Evolutionary conservation across 1,139 yeast species (phyloP), one percentile per base, ranked within the genome.

Genomic region (Fermentozyma sake): DNA sequence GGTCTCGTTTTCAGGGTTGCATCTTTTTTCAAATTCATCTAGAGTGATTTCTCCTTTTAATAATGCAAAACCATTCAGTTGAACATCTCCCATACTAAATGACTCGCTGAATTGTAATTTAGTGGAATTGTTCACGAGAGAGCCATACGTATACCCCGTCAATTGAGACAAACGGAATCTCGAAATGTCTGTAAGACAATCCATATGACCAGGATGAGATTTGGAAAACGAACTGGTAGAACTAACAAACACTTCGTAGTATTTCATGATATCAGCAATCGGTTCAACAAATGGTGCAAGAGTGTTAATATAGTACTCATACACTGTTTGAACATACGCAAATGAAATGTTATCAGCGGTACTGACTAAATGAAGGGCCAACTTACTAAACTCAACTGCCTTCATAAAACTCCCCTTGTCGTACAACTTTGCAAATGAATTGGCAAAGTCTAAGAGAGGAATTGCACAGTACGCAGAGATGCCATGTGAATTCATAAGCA

Each of bases 201-300:
- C 39, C 24, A 39, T 26, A 3, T 40, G 24, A 5, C 33, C 21
- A 5, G 31, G 32, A 1, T 36, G 33, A 15, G 38, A 9, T 10
- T 37, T 28, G 18, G 38, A 35, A 33, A 41, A 39, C 7, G 48
- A 32, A 31, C 42, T 38, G 11, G 46, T 31, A 6, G 51, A 38
- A 6, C 44, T 30, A 9, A 54, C 36, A 27, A 44, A 54, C 4
- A 49, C 30, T 24, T 58, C 63, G 30, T 50, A 50, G 26, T 55
- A 53, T 26, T 58, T 57, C 26, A 61, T 37, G 4, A 73, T 50
- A 18, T 58, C 61, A 3, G 52, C 44, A 20, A 60, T 32, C 2
- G 77, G 71, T 30, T 71, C 76, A 24, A 66, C 49, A 31, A 55
- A 64, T 5, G 58, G 50, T 2, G 75, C 79, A 34, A 71, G 39